Percentiles rank a stretch among this genome's conserved stretches.
These are phyloP conservation scores for Rhodofomes roseus DNA, from an alignment of 1,284 basidiomycete species.

Conservation along the genomic window DNA sequence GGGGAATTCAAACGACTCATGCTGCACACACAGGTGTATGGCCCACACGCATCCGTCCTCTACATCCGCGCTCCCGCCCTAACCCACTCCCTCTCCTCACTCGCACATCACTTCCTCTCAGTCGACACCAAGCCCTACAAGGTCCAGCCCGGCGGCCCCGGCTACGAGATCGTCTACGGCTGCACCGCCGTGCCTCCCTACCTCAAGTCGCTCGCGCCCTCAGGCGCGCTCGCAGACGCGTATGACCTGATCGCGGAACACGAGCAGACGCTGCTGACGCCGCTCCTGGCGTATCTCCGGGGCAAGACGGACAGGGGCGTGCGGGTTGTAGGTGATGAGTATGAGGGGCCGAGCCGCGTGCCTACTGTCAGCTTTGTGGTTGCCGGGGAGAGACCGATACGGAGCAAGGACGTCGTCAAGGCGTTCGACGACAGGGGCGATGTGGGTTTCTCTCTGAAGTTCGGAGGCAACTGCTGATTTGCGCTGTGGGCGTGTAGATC, in stretches of 20 bases:
- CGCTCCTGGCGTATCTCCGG: constrained; percentile 40
- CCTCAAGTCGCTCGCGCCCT: constrained; percentile 54
- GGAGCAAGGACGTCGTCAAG: constrained; percentile 62
- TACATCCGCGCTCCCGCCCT: constrained; percentile 53
- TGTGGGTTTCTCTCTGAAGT: constrained; percentile 31
- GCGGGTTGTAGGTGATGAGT: constrained; percentile 60
- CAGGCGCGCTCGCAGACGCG: constrained; percentile 40
- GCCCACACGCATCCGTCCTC: constrained; percentile 65
- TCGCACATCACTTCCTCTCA: constrained; percentile 70
- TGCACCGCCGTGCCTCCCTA: constrained; percentile 62
- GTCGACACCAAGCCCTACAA: constrained; percentile 51
- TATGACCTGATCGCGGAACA: constrained; percentile 45
- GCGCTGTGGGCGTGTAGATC: constrained; percentile 39
- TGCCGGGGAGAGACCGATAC: constrained; percentile 45
- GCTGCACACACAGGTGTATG: constrained; percentile 66
- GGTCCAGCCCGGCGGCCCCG: constrained; percentile 68
- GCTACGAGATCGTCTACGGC: constrained; percentile 67
- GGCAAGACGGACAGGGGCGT: constrained; percentile 51
- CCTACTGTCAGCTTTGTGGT: constrained; percentile 77
- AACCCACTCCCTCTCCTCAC: constrained; percentile 43
- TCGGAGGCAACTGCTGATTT: background rate
- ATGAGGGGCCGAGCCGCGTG: constrained; percentile 41
- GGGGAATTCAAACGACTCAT: background rate
- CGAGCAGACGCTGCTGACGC: constrained; percentile 40
- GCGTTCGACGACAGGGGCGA: constrained; percentile 56